Evolutionary conservation across 176 grass and related monocot genomes (phyloP).

Genomic region (Aegilops longissima): DNA sequence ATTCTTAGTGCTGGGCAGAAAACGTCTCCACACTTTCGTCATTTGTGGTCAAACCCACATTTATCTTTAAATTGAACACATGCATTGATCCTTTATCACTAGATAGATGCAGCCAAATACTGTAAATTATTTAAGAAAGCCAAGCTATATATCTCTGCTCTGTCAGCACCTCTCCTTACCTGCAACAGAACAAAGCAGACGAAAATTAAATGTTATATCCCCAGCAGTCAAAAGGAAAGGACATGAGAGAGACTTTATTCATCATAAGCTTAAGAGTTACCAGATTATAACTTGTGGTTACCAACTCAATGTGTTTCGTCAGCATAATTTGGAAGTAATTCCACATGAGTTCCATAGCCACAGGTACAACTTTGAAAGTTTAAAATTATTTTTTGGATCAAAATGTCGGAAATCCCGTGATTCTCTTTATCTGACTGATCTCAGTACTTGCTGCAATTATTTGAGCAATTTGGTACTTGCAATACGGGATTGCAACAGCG

Average conservation of each 20-base stretch:
- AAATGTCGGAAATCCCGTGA: too few species aligned
- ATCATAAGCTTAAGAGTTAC: neutral
- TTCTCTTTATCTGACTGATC: too few species aligned
- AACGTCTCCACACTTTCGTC: too few species aligned
- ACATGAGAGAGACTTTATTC: neutral
- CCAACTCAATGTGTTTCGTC: neutral
- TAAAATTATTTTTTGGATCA: too few species aligned
- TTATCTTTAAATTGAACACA: slow-evolving; percentile 90
- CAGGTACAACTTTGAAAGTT: neutral
- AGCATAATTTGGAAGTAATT: neutral
- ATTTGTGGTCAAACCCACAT: slow-evolving; percentile 68
- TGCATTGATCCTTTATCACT: slow-evolving; percentile 99
- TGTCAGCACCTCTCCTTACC: slow-evolving; percentile 97
- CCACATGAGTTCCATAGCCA: neutral
- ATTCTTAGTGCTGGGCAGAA: too few species aligned
- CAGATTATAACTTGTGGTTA: neutral
- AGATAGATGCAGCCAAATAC: slow-evolving; percentile 83
- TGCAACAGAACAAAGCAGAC: slow-evolving; percentile 31
- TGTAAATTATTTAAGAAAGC: slow-evolving; percentile 93
- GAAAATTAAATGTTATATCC: neutral
- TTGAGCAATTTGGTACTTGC: too few species aligned
- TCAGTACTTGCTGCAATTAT: too few species aligned
- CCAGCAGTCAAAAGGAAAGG: neutral
- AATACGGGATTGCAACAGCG: too few species aligned
- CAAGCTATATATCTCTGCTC: slow-evolving; percentile 98